Percentiles rank a stretch among this genome's conserved stretches.
Conservation (phyloP, 495 filamentous ascomycete species). For the Trichoderma orchidacearum region DNA sequence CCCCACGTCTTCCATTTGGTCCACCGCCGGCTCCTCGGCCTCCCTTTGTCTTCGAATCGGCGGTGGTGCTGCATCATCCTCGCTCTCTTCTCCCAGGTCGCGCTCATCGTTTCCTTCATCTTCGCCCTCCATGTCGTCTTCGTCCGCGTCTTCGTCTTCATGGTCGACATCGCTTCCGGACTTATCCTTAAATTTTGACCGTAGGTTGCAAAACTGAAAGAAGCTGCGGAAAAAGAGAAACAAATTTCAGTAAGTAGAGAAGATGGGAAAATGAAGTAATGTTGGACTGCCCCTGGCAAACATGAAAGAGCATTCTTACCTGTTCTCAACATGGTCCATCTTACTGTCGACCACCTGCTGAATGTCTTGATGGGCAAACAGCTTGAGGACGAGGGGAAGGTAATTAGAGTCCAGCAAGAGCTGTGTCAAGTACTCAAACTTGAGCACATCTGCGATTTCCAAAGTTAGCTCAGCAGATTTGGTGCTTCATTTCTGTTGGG, state of each 20-base stretch:
- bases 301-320: slow-evolving; percentile 32
- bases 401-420: slow-evolving; percentile 89
- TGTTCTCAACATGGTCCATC: slow-evolving; percentile 69
- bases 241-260: no score
- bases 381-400: slow-evolving; percentile 78
- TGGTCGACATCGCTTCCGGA: slow-evolving; percentile 13
- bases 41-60: slow-evolving; percentile 52
- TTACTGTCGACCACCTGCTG: slow-evolving; percentile 76
- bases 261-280: no score
- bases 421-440: slow-evolving; percentile 92
- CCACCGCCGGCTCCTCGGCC: slow-evolving; percentile 6
- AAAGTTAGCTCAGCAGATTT: slow-evolving; percentile 12
- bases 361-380: slow-evolving; percentile 84
- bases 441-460: slow-evolving; percentile 58
- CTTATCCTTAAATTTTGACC: slow-evolving; percentile 9
- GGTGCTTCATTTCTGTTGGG: background rate
- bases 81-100: slow-evolving; percentile 22
- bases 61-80: slow-evolving; percentile 72
- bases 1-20: slow-evolving; percentile 13
- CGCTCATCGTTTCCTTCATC: slow-evolving; percentile 16
- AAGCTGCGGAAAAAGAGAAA: no score
- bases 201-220: slow-evolving; percentile 70
- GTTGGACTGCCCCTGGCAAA: no score
- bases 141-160: slow-evolving; percentile 14
- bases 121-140: slow-evolving; percentile 12